A percentile compares a stretch with the other conserved stretches of the same genome.
Evolutionary conservation across 2,329 filamentous ascomycete species (phyloP).

Genomic region (Parastagonospora avenae): DNA sequence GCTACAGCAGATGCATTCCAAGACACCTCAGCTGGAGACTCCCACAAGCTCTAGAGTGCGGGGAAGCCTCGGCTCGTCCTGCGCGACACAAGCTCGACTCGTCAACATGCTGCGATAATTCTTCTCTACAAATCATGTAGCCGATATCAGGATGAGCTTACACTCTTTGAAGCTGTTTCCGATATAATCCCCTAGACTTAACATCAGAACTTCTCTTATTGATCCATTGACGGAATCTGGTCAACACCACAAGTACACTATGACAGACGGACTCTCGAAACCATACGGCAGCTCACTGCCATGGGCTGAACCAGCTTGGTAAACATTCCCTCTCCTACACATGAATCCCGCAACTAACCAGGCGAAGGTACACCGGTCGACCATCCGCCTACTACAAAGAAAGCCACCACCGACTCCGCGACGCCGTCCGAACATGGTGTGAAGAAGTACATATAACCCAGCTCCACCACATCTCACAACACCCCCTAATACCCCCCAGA

Average conservation of each 20-base stretch:
- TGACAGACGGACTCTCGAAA: constrained; percentile 14
- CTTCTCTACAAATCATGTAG: too few species aligned
- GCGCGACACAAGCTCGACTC: too few species aligned
- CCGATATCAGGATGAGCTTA: too few species aligned
- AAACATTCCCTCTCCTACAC: not conserved
- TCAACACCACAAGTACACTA: not conserved
- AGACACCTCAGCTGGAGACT: too few species aligned
- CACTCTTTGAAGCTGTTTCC: too few species aligned
- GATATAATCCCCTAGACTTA: too few species aligned
- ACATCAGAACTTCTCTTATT: too few species aligned
- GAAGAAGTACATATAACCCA: constrained; percentile 25
- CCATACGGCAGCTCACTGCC: constrained; percentile 36
- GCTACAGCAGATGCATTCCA: too few species aligned
- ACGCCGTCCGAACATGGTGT: constrained; percentile 36
- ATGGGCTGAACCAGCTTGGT: constrained; percentile 40
- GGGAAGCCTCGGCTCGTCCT: too few species aligned
- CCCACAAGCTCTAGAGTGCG: too few species aligned
- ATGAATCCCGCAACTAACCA: not conserved
- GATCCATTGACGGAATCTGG: not conserved
- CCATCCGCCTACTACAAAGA: constrained; percentile 42
- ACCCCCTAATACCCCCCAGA: constrained; percentile 14
- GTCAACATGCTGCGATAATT: too few species aligned
- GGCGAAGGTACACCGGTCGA: constrained; percentile 35
- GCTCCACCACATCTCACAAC: not conserved
- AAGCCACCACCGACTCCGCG: constrained; percentile 32